Evolutionary conservation across 257 asterid genomes (phyloP), one percentile per base, ranked within the genome.

Genomic region (Salvia hispanica): DNA sequence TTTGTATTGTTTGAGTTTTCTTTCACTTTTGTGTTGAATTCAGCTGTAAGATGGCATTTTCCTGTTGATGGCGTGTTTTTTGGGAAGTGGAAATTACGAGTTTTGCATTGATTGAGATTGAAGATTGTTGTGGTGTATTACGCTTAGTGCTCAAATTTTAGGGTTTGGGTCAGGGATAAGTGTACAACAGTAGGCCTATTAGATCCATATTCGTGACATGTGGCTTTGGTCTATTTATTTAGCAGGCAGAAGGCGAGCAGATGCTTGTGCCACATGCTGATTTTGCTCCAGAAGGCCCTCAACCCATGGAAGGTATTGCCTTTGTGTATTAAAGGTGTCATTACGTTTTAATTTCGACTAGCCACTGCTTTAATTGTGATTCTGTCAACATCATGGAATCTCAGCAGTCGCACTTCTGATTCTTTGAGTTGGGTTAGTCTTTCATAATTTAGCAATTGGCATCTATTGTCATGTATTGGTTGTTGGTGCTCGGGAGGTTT

Each of bases 231-330:
- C 57, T 67, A 13, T 70, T 57, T 25, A 25, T 65, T 62, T 70
- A 58, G 81, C 82, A 85, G 86, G 84, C 80, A 64, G 92, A 77
- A 77, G 88, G 81, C 36, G 85, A 85, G 48, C 86, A 83, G 83
- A 81, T 87, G 88, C 82, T 85, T 9, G 91, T 85, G 62, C 95
- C 91, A 18, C 84, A 79, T 72, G 74, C 89, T 2, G 85, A 85
- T 68, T 74, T 78, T 10, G 79, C 61, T 53, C 69, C 70, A 3
- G 88, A 83, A 76, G 90, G 86, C 12, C 88, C 95, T 69, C 86
- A 83, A 58, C 88, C 89, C 3, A 80, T 83, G 95, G 95, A 88
- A 88, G 95, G 92, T 88, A 80, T 76, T 59, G 51, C 36, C 59
- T 18, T 47, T 40, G 9, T 66, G 62, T 65, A 39, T 47, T 21